Percentiles rank a stretch among this genome's conserved stretches.
phyloP scores from a whole-genome alignment of 1,284 basidiomycete genomes.

The Laetiporus sulphureus region DNA sequence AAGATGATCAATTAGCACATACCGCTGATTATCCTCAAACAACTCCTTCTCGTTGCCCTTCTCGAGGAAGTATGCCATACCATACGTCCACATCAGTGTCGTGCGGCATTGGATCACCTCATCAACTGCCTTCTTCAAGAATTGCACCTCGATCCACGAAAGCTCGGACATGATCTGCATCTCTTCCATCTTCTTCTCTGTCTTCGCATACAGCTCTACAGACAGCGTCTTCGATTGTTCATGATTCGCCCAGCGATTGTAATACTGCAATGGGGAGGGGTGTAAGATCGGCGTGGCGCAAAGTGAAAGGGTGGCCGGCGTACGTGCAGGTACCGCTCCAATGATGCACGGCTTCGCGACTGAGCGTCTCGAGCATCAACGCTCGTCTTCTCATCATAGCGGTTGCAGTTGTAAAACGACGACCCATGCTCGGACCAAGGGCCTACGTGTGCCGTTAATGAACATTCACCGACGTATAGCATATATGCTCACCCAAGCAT shows the following conservation, averaged over 20 bases:
- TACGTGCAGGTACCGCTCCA: conserved; percentile 96
- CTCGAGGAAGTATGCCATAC: conserved; percentile 95
- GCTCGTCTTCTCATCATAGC: conserved; percentile 92
- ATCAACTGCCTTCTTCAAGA: conserved; percentile 96
- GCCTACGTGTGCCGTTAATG: no score
- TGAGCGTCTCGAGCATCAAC: conserved; percentile 87
- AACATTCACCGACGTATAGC: no score
- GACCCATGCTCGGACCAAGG: conserved; percentile 98
- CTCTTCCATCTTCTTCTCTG: conserved; percentile 99
- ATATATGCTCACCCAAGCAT: conserved; percentile 71
- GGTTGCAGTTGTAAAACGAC: conserved; percentile 96
- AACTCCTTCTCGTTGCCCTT: conserved; percentile 91
- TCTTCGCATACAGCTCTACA: conserved; percentile 86
- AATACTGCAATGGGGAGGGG: conserved; percentile 65
- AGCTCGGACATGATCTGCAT: conserved; percentile 91
- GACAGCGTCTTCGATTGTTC: conserved; percentile 97
- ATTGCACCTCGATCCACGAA: conserved; percentile 99
- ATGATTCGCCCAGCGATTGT: conserved; percentile 98
- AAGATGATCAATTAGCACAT: conserved; percentile 10
- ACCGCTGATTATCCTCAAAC: conserved; percentile 97
- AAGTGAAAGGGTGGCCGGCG: conserved; percentile 25
- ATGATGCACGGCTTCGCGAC: conserved; percentile 78
- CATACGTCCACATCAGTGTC: conserved; percentile 99
- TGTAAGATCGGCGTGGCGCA: conserved; percentile 4
- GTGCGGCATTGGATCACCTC: conserved; percentile 86